These are phyloP conservation scores for Fonsecaea erecta DNA, from an alignment of 2,329 filamentous ascomycete species.

Conservation along the genomic window DNA sequence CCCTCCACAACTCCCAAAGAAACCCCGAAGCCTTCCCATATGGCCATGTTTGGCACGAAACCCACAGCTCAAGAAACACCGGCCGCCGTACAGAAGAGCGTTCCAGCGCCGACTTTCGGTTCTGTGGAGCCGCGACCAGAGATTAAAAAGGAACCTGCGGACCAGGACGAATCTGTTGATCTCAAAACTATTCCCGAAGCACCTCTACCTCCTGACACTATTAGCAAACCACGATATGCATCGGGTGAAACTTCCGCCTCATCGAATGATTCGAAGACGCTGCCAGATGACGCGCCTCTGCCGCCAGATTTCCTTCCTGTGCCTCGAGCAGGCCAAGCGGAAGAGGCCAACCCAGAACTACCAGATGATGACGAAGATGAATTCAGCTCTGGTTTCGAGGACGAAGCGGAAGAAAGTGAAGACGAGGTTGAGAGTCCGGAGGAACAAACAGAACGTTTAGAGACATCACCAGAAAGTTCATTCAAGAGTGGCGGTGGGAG, in stretches of 20 bases:
- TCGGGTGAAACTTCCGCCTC: conserved; percentile 56
- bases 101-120: conserved; percentile 36
- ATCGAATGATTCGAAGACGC: conserved; percentile 23
- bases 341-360: conserved; percentile 18
- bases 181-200: conserved; percentile 42
- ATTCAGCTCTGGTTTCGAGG: conserved; percentile 51
- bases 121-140: conserved; percentile 38
- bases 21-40: conserved; percentile 39
- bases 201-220: conserved; percentile 54
- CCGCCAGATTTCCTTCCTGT: conserved; percentile 42
- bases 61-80: conserved; percentile 37
- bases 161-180: conserved; percentile 41
- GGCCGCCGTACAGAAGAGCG: conserved; percentile 41
- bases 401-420: conserved; percentile 54
- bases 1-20: conserved; percentile 38
- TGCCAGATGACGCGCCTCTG: conserved; percentile 37
- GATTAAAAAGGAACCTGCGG: conserved; percentile 44
- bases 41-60: conserved; percentile 43
- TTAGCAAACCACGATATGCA: conserved; percentile 52
- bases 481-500: conserved; percentile 48
- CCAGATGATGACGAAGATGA: conserved; percentile 33
- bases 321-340: conserved; percentile 20
- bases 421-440: conserved; percentile 48
- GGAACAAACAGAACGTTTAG: conserved; percentile 43
- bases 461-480: conserved; percentile 51